Base-by-base conservation (phyloP, 768 basidiomycete species). In the Leccinum subgranulosum region DNA sequence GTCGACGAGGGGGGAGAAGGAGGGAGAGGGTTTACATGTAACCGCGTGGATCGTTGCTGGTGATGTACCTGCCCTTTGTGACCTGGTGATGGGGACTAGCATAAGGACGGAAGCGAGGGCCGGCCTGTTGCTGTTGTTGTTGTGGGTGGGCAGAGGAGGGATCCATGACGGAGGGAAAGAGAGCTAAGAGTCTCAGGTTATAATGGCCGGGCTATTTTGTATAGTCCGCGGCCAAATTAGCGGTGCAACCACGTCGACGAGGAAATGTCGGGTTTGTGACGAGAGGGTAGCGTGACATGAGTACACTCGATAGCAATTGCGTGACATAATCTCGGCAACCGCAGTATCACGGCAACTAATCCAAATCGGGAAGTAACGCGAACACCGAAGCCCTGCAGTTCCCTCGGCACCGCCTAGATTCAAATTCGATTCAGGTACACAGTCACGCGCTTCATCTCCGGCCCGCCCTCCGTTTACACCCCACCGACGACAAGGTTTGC, bases 21-120 rank as follows among this genome's bases (percentile, higher is more conserved):
- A 11, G 25, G 4, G 6, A 53, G 49, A 19, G 41, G 48, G 74
- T 88, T 64, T 56, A 93, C 91, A 94, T 92, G 74, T 93, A 94
- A 15, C 91, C 91, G 65, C 91, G 77, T 25, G 90, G 87, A 76
- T 94, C 92, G 66, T 92, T 93, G 74, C 87, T 88, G 28, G 91
- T 94, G 69, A 93, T 94, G 73, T 93, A 94, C 25, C 92, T 82
- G 58, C 88, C 88, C 72, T 90, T 92, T 4, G 85, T 87, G 57
- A 92, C 90, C 70, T 90, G 86, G 73, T 92, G 90, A 63, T 82
- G 82, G 3, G 87, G 76, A 67, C 86, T 89, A 14, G 87, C 84
- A 65, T 84, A 92, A 25, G 90, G 90, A 54, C 86, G 81, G 68
- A 79, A 82, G 53, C 77, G 78, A 21, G 77, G 73, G 4, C 70